These are phyloP conservation scores for Lachancea quebecensis DNA, from an alignment of 805 yeast genomes.

Conservation along the genomic window DNA sequence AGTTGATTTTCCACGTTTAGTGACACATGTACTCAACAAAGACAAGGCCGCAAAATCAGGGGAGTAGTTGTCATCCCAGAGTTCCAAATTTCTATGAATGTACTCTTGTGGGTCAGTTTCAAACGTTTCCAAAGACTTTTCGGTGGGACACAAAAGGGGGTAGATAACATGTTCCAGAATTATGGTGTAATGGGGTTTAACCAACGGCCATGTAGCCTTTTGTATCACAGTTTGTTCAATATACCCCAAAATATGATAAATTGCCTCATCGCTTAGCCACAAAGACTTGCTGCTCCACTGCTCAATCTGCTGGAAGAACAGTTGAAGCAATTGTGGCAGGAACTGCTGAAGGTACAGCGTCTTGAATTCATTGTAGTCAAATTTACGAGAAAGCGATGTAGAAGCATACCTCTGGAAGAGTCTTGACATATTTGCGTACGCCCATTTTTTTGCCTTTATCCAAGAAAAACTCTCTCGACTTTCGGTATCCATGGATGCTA, in stretches of 20 bases:
- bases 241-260: slow-evolving; percentile 61
- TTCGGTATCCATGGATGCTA: slow-evolving; percentile 43
- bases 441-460: slow-evolving; percentile 84
- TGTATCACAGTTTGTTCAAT: slow-evolving; percentile 53
- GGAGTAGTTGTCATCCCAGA: slow-evolving; percentile 52
- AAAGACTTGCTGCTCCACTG: slow-evolving; percentile 58
- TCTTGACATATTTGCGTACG: slow-evolving; percentile 68
- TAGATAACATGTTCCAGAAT: slow-evolving; percentile 65
- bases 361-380: slow-evolving; percentile 56
- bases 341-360: slow-evolving; percentile 47
- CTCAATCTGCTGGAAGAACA: slow-evolving; percentile 60
- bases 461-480: slow-evolving; percentile 54
- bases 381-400: slow-evolving; percentile 37
- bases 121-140: slow-evolving; percentile 62
- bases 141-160: slow-evolving; percentile 67
- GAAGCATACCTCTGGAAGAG: slow-evolving; percentile 68
- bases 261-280: slow-evolving; percentile 64
- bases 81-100: slow-evolving; percentile 63
- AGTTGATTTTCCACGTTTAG: slow-evolving; percentile 55
- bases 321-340: slow-evolving; percentile 64
- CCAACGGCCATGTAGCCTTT: slow-evolving; percentile 56
- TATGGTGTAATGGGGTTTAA: slow-evolving; percentile 59
- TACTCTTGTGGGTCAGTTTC: slow-evolving; percentile 88
- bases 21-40: slow-evolving; percentile 63
- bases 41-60: slow-evolving; percentile 78